phyloP scores from a whole-genome alignment of 257 asterid species.

The Solanum ahanhuiri region DNA sequence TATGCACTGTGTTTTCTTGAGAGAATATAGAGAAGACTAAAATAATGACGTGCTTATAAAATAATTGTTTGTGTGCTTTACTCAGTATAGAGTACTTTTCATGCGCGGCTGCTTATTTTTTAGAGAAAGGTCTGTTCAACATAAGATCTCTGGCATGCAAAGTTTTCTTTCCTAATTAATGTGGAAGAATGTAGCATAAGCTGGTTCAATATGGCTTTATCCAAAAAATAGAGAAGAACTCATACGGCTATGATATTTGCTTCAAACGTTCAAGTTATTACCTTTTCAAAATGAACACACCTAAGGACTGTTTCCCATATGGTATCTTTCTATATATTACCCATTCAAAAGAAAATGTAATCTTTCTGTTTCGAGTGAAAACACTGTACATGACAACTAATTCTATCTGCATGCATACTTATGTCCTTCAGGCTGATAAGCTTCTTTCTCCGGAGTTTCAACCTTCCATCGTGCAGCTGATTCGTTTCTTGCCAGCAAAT shows the following conservation, averaged over 20 bases:
- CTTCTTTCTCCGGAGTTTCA: constrained; percentile 92
- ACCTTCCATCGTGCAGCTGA: constrained; percentile 78
- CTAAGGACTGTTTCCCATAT: background rate
- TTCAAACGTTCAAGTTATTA: background rate
- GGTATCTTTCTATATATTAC: background rate
- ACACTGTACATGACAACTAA: background rate
- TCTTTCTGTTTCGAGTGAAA: background rate
- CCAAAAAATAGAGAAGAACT: background rate
- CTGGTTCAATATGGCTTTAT: background rate
- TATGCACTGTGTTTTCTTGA: background rate
- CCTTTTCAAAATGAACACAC: background rate
- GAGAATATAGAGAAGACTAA: background rate
- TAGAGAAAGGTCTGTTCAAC: background rate
- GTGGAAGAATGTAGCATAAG: background rate
- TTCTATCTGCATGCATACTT: background rate
- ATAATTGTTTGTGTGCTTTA: background rate
- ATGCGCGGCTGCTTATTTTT: background rate
- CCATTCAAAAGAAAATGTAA: background rate
- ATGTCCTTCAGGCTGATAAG: constrained; percentile 77
- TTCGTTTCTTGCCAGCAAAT: constrained; percentile 55
- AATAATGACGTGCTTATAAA: background rate
- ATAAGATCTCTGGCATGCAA: background rate
- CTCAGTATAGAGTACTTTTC: background rate
- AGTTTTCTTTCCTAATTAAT: background rate
- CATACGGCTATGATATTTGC: background rate